Conservation (phyloP, 495 filamentous ascomycete species). For the Venustampulla echinocandica region DNA sequence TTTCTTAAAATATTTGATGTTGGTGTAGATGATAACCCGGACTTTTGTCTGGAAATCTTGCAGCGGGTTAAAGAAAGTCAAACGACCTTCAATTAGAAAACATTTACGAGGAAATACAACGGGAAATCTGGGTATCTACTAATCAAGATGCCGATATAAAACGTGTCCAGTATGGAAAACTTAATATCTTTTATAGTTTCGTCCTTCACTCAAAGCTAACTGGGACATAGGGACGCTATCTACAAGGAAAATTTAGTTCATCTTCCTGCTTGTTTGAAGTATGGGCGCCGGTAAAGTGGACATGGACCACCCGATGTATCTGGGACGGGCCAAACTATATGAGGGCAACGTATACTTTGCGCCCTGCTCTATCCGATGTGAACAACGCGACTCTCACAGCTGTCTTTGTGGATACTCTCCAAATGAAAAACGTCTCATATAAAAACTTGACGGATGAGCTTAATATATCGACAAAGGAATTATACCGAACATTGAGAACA, state of each 20-base stretch:
- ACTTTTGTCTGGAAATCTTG: too few relatives aligned
- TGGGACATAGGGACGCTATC: background rate
- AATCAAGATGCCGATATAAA: too few relatives aligned
- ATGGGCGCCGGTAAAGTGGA: background rate
- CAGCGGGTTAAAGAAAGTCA: too few relatives aligned
- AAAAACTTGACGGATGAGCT: constrained; percentile 4
- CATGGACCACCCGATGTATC: background rate
- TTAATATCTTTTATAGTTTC: background rate
- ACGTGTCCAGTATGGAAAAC: constrained; percentile 7
- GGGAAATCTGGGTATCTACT: too few relatives aligned
- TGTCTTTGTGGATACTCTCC: constrained; percentile 1
- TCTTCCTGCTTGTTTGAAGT: background rate
- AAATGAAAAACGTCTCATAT: background rate
- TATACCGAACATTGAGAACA: constrained; percentile 5
- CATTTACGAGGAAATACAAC: too few relatives aligned
- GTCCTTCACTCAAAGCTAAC: background rate
- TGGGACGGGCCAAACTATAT: constrained; percentile 6
- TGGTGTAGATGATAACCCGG: too few relatives aligned
- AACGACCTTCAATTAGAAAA: too few relatives aligned
- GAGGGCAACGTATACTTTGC: background rate
- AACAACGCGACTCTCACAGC: constrained; percentile 1
- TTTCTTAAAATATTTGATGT: too few relatives aligned
- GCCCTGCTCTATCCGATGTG: background rate
- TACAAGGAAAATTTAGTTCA: background rate
- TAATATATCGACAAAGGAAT: constrained; percentile 1